phyloP scores from a whole-genome alignment of 164 flowering plant genomes.

The Aristolochia fimbriata region DNA sequence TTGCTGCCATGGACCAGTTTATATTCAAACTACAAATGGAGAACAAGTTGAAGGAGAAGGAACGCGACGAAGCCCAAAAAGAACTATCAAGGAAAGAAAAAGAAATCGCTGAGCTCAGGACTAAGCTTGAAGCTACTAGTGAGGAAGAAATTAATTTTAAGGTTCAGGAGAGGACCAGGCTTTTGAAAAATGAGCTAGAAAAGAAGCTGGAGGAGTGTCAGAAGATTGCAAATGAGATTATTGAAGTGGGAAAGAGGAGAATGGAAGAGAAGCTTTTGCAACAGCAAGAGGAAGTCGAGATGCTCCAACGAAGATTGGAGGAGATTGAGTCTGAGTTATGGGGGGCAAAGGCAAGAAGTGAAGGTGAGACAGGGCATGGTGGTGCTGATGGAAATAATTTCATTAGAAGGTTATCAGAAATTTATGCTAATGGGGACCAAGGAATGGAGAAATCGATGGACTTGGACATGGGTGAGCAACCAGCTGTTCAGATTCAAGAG shows the following conservation, averaged over 20 bases:
- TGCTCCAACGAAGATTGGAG: conserved; percentile 57
- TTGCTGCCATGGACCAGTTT: conserved; percentile 93
- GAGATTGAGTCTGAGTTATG: conserved; percentile 63
- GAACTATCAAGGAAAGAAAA: conserved; percentile 69
- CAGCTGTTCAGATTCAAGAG: too few species aligned
- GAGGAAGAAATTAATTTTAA: conserved; percentile 72
- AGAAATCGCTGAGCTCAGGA: conserved; percentile 54
- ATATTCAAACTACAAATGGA: conserved; percentile 77
- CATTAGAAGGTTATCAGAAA: conserved; percentile 47
- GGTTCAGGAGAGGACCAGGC: conserved; percentile 55
- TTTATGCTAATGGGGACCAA: conserved; percentile 48
- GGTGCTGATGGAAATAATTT: conserved; percentile 41
- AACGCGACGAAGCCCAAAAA: conserved; percentile 60
- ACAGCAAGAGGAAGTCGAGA: conserved; percentile 76
- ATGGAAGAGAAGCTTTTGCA: conserved; percentile 81
- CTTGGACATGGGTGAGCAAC: conserved; percentile 67
- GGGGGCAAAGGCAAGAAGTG: conserved; percentile 22
- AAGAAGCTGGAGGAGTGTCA: conserved; percentile 63
- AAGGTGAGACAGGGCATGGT: conserved; percentile 6
- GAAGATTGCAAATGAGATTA: conserved; percentile 61
- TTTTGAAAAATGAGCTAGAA: conserved; percentile 53
- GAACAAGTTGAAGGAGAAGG: conserved; percentile 71
- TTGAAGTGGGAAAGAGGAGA: conserved; percentile 61
- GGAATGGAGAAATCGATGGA: conserved; percentile 96
- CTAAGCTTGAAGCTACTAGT: conserved; percentile 35